Conservation (phyloP, 225 moss, liverwort and hornwort species). For the Pseudoscleropodium purum region DNA sequence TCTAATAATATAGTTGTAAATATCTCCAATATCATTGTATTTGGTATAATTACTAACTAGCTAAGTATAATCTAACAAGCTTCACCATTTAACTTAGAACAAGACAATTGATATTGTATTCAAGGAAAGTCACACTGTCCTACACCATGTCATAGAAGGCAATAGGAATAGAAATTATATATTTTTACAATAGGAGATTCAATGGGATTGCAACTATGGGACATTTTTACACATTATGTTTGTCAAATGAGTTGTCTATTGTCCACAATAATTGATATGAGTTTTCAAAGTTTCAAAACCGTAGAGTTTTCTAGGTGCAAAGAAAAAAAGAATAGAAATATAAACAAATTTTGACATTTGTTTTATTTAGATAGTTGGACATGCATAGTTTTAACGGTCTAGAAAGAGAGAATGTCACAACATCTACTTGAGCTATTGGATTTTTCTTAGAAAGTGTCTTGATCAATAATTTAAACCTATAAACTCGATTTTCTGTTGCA, state of each 20-base stretch:
- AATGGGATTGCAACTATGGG: not conserved
- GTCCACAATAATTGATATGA: not conserved
- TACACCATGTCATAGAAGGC: not conserved
- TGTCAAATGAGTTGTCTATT: not conserved
- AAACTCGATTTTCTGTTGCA: too few species aligned
- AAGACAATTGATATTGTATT: not conserved
- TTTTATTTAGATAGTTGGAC: too few species aligned
- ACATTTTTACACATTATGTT: not conserved
- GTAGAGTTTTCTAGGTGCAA: not conserved
- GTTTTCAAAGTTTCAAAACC: not conserved
- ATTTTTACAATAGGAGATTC: not conserved
- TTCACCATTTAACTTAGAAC: too few species aligned
- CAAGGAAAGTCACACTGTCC: not conserved
- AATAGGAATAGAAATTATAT: not conserved
- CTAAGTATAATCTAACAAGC: too few species aligned
- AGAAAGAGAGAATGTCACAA: not conserved
- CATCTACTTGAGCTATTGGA: too few species aligned
- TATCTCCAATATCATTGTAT: too few species aligned
- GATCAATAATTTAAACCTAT: too few species aligned
- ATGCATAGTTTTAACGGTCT: too few species aligned
- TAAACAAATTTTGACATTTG: not conserved
- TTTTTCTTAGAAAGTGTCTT: too few species aligned
- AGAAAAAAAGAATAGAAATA: not conserved
- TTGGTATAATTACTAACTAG: too few species aligned
- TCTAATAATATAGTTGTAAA: too few species aligned